Evolutionary conservation across 176 grass and related monocot genomes (phyloP), one percentile per base, ranked within the genome.

Genomic region (Cymbopogon citratus): DNA sequence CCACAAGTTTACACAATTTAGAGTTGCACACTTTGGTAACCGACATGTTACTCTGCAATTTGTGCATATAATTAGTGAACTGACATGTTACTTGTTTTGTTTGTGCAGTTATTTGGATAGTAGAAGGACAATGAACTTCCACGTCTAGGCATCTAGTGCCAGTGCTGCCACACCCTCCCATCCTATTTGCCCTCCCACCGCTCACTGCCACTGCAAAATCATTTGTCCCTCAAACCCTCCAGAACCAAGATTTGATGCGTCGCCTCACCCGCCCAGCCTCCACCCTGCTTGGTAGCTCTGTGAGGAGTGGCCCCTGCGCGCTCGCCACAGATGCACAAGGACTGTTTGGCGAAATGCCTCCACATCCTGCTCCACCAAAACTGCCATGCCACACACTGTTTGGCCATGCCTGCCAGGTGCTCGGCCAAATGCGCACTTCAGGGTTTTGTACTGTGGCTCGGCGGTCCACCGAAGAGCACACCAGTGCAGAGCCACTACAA

Each of bases 171-270:
- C 46, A 1, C 15, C 15, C 4, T 18, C 15, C 18, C 51, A 0
- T 56, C 52, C 52, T 56, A 2, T 3, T 56, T 56, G 19, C 7
- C 19, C 7, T 56, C 19, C 52, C 19, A n/a, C 52, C 52, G 19
- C 52, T 56, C 19, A n/a, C 52, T 0, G 1, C 9, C n/a, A 59
- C n/a, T 59, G 7, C 54, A 59, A 59, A 59, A 59, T 59, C n/a
- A 59, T 3, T 59, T 59, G n/a, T 59, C 54, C 21, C 54, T 24
- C n/a, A 59, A 59, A 59, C 54, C 54, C 54, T 59, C 54, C 21
- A 59, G 52, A 59, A 59, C 54, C 54, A 59, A 7, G n/a, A 59
- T 59, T 59, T 10, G 24, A 86, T 86, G 85, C 69, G 26, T 46
- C 43, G 43, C 60, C 43, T 80, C 24, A 7, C 29, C 54, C 56